phyloP scores from a whole-genome alignment of 208 protist genomes.

The Porcisia hertigi region DNA sequence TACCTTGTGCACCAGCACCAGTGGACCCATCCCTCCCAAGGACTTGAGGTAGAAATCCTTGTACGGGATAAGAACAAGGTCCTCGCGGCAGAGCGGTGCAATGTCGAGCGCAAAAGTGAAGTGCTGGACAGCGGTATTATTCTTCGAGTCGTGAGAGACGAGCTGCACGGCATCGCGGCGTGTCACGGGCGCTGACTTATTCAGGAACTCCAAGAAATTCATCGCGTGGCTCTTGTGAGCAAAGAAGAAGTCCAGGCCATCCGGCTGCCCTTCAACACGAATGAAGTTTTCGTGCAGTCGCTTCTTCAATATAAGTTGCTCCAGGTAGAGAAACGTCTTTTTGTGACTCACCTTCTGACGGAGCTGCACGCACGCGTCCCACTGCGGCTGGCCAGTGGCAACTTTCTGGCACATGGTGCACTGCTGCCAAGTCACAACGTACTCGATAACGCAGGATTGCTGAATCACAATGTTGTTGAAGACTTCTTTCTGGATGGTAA shows the following conservation, averaged over 20 bases:
- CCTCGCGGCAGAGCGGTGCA: constrained; percentile 96
- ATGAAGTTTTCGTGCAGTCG: constrained; percentile 94
- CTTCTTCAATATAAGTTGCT: constrained; percentile 99
- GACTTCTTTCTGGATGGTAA: constrained; percentile 99
- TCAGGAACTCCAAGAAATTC: constrained; percentile 97
- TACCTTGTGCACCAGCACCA: constrained; percentile 95
- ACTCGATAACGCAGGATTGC: constrained; percentile 97
- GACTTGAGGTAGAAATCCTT: constrained; percentile 80
- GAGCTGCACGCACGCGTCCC: constrained; percentile 97
- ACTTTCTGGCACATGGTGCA: constrained; percentile 97
- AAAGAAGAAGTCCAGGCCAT: constrained; percentile 99
- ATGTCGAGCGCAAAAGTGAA: constrained; percentile 98
- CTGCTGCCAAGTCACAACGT: constrained; percentile 95
- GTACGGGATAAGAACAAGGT: constrained; percentile 93
- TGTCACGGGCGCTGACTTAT: constrained; percentile 90
- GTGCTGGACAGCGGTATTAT: constrained; percentile 98
- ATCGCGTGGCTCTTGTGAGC: constrained; percentile 94
- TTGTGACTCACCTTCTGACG: constrained; percentile 99
- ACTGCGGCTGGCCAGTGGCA: constrained; percentile 97
- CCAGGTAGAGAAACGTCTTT: constrained; percentile 98
- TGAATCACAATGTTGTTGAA: constrained; percentile 96
- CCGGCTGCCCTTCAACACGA: constrained; percentile 94
- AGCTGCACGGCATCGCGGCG: constrained; percentile 95
- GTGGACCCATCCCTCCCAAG: constrained; percentile 90
- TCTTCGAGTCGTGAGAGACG: constrained; percentile 98